Base-by-base conservation (phyloP, 345 rosid genomes). In the Isatis tinctoria region DNA sequence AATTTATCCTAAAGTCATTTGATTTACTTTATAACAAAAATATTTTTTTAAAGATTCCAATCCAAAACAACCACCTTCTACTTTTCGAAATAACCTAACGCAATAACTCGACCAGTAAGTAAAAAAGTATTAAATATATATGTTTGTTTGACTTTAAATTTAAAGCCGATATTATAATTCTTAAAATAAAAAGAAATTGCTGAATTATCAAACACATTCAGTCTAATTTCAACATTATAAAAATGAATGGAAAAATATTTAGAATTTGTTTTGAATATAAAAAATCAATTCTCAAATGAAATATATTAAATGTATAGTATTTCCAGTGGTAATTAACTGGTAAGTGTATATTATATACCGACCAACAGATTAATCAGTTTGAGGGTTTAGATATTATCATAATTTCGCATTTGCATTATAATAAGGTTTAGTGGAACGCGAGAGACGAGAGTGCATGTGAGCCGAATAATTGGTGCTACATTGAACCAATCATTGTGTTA, bases 371-470 rank as follows among this genome's bases (percentile, higher is more conserved):
- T 65, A 49, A 33, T 35, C 33, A 3, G 39, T 5, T 33, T 20
- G 14, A 72, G n/a, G 24, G n/a, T 63, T 36, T 52, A 6, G 65
- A 60, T 54, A 27, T 26, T 27, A 65, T 36, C 5, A 44, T 35
- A 24, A 41, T 43, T 35, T 27, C 36, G 26, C 67, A 39, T 48
- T 66, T 67, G 48, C 28, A 44, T 60, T 68, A 39, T 64, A 56
- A 63, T 37, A 57, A 45, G 26, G 62, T 14, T 47, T 37, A 64
- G 39, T 70, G 72, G 67, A 58, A 47, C 14, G 65, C 48, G 12
- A 44, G 17, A 45, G 69, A 11, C 30, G 13, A 59, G 53, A 77
- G 40, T 49, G 73, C 73, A 77, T 77, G 80, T 77, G 76, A 65
- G 39, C 20, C 47, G 59, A 77, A 77, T 77, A 40, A 71, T 77